Percentiles rank a stretch among this genome's conserved stretches.
phyloP scores from a whole-genome alignment of 148 eudicot species.

The Rhododendron griersonianum region DNA sequence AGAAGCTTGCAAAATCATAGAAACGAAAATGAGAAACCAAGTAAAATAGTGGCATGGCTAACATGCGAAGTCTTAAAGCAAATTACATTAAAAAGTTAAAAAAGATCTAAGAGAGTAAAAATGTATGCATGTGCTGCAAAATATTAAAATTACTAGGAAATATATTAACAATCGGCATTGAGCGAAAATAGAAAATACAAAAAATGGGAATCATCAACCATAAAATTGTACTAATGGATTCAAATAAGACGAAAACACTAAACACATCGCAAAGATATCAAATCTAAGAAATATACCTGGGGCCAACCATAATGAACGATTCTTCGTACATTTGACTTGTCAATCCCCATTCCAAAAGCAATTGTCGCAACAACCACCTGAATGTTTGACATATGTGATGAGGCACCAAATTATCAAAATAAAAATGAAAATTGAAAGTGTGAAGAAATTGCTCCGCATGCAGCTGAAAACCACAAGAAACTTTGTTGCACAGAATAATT shows the following conservation, averaged over 20 bases:
- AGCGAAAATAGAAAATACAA: background rate
- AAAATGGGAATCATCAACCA: background rate
- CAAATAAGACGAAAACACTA: background rate
- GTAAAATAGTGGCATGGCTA: background rate
- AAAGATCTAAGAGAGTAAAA: background rate
- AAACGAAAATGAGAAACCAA: background rate
- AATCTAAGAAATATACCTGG: constrained; percentile 31
- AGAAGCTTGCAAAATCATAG: constrained; percentile 4
- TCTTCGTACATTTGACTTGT: constrained; percentile 76
- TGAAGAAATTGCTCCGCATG: background rate
- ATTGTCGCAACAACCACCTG: constrained; percentile 86
- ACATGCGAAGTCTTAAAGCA: background rate
- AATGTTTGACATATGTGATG: background rate
- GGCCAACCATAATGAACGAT: constrained; percentile 96
- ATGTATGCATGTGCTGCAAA: background rate
- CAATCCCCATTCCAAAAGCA: constrained; percentile 98
- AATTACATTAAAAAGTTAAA: background rate
- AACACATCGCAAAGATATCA: background rate
- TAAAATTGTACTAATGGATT: background rate
- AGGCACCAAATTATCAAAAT: background rate
- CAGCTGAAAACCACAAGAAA: background rate
- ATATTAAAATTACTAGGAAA: background rate
- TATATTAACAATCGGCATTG: background rate
- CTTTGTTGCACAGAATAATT: background rate
- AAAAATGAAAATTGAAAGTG: background rate